Conservation (phyloP, 768 basidiomycete species). For the Exidia glandulosa region DNA sequence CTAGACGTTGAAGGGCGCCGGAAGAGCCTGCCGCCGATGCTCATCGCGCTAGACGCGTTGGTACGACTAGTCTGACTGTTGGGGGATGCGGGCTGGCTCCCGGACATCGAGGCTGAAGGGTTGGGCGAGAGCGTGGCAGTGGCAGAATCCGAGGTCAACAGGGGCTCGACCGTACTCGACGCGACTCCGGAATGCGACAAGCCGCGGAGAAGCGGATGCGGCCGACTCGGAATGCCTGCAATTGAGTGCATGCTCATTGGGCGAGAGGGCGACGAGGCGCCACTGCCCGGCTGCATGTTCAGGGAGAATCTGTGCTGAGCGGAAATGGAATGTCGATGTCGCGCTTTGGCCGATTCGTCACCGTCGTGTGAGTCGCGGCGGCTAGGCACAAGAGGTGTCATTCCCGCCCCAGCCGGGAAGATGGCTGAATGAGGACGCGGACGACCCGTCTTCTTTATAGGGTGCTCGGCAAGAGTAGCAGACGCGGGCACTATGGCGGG, state of each 20-base stretch:
- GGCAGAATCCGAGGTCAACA: constrained; percentile 50
- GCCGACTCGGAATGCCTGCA: constrained; percentile 31
- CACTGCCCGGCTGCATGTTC: background rate
- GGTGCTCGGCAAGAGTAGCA: background rate
- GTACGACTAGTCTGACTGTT: constrained; percentile 4
- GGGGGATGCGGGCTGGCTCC: constrained; percentile 6
- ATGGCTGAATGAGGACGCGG: background rate
- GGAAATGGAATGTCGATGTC: constrained; percentile 28
- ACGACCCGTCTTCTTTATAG: background rate
- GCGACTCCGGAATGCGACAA: constrained; percentile 46
- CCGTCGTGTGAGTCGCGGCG: constrained; percentile 28
- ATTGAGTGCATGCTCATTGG: constrained; percentile 56
- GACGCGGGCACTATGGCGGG: background rate
- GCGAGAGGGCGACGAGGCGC: constrained; percentile 22
- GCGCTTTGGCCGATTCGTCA: constrained; percentile 27
- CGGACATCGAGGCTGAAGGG: no score
- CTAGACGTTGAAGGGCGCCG: constrained; percentile 51
- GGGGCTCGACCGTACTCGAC: constrained; percentile 40
- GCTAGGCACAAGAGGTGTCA: constrained; percentile 19
- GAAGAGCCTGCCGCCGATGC: constrained; percentile 14
- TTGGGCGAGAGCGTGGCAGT: constrained; percentile 33
- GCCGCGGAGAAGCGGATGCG: constrained; percentile 70
- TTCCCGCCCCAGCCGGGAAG: constrained; percentile 12
- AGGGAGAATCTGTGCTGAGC: constrained; percentile 11
- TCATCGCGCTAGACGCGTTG: constrained; percentile 28